Conservation (phyloP, 2,329 filamentous ascomycete genomes). For the Cladosporium phlei region DNA sequence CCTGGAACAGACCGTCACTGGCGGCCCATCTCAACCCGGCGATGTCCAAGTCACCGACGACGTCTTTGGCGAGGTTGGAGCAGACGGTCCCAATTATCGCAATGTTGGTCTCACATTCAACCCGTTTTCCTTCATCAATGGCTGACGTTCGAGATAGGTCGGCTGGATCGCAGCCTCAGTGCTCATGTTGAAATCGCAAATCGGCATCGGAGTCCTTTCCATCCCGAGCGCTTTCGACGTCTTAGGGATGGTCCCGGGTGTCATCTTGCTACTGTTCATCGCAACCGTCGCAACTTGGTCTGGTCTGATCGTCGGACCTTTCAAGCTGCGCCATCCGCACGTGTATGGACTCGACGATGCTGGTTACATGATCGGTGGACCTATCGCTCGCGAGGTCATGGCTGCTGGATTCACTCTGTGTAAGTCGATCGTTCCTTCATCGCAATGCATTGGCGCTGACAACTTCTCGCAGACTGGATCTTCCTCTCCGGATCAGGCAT, state of each 20-base stretch:
- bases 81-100: constrained; percentile 30
- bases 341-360: constrained; percentile 55
- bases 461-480: constrained; percentile 13
- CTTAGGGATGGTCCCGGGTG: constrained; percentile 43
- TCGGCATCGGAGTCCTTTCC: constrained; percentile 42
- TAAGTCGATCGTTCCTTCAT: constrained; percentile 16
- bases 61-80: constrained; percentile 35
- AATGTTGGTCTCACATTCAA: constrained; percentile 26
- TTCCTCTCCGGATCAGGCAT: constrained; percentile 45
- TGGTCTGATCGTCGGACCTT: constrained; percentile 44
- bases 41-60: constrained; percentile 22
- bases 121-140: neutral
- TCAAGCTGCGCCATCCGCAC: constrained; percentile 51
- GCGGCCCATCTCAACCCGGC: constrained; percentile 4
- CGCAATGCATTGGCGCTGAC: neutral
- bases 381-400: constrained; percentile 46
- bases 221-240: constrained; percentile 42
- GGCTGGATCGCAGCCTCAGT: constrained; percentile 40
- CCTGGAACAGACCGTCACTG: constrained; percentile 35
- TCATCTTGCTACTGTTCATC: constrained; percentile 38
- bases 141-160: constrained; percentile 25
- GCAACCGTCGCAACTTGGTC: constrained; percentile 45
- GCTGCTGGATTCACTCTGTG: constrained; percentile 37
- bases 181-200: constrained; percentile 43
- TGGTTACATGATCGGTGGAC: constrained; percentile 50